Percentiles rank a stretch among this genome's conserved stretches.
Evolutionary conservation across 176 grass and related monocot species (phyloP).

Genomic region (Oryza glaberrima): DNA sequence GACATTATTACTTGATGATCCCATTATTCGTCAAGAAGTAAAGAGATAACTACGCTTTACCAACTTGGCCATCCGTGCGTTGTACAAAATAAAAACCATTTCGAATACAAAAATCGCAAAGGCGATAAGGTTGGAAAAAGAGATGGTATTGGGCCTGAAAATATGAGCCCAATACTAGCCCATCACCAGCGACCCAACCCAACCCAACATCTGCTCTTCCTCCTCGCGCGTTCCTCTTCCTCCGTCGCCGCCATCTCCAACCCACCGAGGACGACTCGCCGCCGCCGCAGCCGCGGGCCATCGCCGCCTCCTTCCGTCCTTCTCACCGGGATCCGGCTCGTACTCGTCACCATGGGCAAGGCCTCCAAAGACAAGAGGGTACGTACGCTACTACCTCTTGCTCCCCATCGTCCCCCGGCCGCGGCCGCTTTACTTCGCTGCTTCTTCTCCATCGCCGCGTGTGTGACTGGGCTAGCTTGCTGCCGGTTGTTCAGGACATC

Average conservation of each 20-base stretch:
- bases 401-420: background rate
- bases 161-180: too few species aligned
- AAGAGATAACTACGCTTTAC: too few species aligned
- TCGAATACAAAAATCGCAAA: background rate
- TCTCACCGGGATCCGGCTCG: background rate
- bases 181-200: too few species aligned
- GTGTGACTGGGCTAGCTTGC: background rate
- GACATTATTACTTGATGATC: too few species aligned
- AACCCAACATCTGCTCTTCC: background rate
- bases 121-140: background rate
- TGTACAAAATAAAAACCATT: too few species aligned
- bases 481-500: slow-evolving; percentile 54
- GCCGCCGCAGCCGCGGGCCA: too few species aligned
- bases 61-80: too few species aligned
- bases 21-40: too few species aligned
- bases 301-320: background rate
- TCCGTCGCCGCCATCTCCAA: slow-evolving; percentile 24
- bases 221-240: background rate
- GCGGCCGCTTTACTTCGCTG: background rate
- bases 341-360: slow-evolving; percentile 54
- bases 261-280: background rate
- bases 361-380: slow-evolving; percentile 85
- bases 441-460: slow-evolving; percentile 4
- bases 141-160: too few species aligned
- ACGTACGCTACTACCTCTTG: background rate